phyloP scores from a whole-genome alignment of 306 rosid genomes.

The Pyrus betulifolia region DNA sequence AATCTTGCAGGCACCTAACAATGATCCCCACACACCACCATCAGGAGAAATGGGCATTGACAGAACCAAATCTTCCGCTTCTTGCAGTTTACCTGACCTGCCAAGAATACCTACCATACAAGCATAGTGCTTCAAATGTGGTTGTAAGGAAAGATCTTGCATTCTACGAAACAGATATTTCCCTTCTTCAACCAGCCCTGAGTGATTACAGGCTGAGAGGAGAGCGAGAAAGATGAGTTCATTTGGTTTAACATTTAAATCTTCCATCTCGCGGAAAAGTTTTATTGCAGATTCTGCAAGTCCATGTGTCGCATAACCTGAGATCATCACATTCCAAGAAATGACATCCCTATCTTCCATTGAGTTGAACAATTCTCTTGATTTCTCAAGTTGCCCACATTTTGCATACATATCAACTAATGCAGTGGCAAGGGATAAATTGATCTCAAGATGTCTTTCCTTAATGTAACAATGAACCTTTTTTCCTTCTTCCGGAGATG shows the following conservation, averaged over 20 bases:
- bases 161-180: slow-evolving; percentile 41
- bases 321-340: slow-evolving; percentile 72
- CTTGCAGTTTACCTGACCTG: slow-evolving; percentile 60
- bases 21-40: slow-evolving; percentile 68
- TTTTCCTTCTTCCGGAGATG: slow-evolving; percentile 51
- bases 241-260: slow-evolving; percentile 52
- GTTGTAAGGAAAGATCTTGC: slow-evolving; percentile 40
- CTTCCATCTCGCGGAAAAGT: slow-evolving; percentile 53
- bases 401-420: slow-evolving; percentile 78
- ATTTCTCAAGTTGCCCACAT: slow-evolving; percentile 60
- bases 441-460: slow-evolving; percentile 38
- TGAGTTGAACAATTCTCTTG: slow-evolving; percentile 49
- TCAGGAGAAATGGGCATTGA: slow-evolving; percentile 77
- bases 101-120: slow-evolving; percentile 82
- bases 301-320: slow-evolving; percentile 70
- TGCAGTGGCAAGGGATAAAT: slow-evolving; percentile 54
- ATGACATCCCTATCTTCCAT: slow-evolving; percentile 55
- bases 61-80: slow-evolving; percentile 56
- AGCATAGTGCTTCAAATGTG: slow-evolving; percentile 72
- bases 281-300: slow-evolving; percentile 48
- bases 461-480: slow-evolving; percentile 41
- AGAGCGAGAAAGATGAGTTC: slow-evolving; percentile 62
- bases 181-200: slow-evolving; percentile 69
- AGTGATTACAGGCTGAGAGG: slow-evolving; percentile 66
- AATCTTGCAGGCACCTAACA: slow-evolving; percentile 65